phyloP scores from a whole-genome alignment of 129 eudicot genomes.

The Centrapalus pauciflorus region DNA sequence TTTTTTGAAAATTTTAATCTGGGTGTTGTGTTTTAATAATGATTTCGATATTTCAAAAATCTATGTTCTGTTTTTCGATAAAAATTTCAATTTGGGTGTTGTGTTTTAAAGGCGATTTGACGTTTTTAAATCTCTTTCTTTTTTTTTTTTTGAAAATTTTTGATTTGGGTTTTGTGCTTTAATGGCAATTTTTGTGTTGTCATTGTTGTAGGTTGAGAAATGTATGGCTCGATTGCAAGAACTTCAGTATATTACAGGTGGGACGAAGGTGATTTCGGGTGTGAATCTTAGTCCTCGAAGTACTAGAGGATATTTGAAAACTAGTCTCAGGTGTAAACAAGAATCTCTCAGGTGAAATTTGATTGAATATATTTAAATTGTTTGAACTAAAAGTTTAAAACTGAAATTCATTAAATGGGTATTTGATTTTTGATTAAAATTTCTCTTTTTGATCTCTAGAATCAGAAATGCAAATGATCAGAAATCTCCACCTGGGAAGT shows the following conservation, averaged over 20 bases:
- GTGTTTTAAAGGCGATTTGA: not conserved
- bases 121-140: too few species aligned
- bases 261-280: conserved; percentile 55
- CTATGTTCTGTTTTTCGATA: not conserved
- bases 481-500: conserved; percentile 61
- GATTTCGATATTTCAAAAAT: too few species aligned
- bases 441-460: conserved; percentile 30
- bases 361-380: not conserved
- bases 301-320: conserved; percentile 50
- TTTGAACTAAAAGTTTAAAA: not conserved
- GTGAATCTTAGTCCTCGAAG: conserved; percentile 71
- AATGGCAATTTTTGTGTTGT: not conserved
- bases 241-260: conserved; percentile 79
- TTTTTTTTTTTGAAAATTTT: not conserved
- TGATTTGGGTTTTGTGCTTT: too few species aligned
- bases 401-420: not conserved
- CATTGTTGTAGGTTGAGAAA: conserved; percentile 72
- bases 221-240: conserved; percentile 94
- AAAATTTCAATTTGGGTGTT: not conserved
- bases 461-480: conserved; percentile 48
- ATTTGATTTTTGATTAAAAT: not conserved
- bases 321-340: conserved; percentile 78
- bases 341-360: conserved; percentile 61
- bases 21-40: not conserved
- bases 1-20: not conserved